phyloP scores from a whole-genome alignment of 2,329 filamentous ascomycete genomes.

The Amauroascus verrucosus region DNA sequence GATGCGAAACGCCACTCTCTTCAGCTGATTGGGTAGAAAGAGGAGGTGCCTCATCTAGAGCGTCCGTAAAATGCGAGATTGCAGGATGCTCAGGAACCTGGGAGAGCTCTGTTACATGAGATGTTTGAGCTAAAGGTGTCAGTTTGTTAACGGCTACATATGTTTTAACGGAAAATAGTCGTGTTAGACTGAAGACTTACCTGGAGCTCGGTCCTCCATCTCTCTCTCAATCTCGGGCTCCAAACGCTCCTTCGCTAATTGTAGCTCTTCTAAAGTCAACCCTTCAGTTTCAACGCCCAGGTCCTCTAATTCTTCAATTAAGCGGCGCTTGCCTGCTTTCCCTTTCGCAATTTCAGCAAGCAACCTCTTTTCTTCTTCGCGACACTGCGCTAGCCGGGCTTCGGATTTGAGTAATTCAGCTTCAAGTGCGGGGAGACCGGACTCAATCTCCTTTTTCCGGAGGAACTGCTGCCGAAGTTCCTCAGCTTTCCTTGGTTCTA shows the following conservation, averaged over 20 bases:
- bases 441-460: slow-evolving; percentile 41
- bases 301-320: slow-evolving; percentile 41
- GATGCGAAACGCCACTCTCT: neutral
- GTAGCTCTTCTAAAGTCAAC: slow-evolving; percentile 30
- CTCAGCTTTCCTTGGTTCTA: slow-evolving; percentile 22
- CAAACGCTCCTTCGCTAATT: slow-evolving; percentile 25
- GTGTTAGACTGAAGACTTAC: neutral
- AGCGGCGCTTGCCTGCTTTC: slow-evolving; percentile 33
- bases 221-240: neutral
- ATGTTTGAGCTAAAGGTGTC: neutral
- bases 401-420: slow-evolving; percentile 35
- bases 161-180: neutral
- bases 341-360: slow-evolving; percentile 39
- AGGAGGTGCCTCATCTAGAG: neutral
- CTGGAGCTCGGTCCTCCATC: neutral
- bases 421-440: slow-evolving; percentile 38
- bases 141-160: neutral
- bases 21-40: neutral
- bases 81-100: neutral
- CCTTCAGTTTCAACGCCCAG: slow-evolving; percentile 42
- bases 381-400: slow-evolving; percentile 24
- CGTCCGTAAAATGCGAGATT: neutral
- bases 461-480: slow-evolving; percentile 31
- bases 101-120: neutral
- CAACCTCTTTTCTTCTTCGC: slow-evolving; percentile 32